phyloP scores from a whole-genome alignment of 139 green algal species.

The Chlorokybus atmophyticus region DNA sequence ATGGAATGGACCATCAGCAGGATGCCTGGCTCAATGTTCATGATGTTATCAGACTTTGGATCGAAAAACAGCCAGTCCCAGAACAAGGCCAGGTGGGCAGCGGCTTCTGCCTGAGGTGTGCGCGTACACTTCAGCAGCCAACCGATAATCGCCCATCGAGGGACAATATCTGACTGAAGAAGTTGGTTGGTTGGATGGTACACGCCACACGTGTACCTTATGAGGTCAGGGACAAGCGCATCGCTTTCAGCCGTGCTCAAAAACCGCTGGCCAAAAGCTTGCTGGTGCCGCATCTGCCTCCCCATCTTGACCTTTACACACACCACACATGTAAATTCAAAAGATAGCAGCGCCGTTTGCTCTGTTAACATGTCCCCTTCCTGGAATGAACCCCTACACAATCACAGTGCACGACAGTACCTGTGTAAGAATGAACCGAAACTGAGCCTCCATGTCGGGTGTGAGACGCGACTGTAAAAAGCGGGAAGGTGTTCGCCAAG shows the following conservation, averaged over 20 bases:
- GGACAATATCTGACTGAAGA: slow-evolving; percentile 22
- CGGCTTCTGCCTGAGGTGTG: slow-evolving; percentile 6
- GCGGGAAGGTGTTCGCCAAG: slow-evolving; percentile 7
- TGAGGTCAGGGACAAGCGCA: slow-evolving; percentile 18
- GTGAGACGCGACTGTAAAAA: slow-evolving; percentile 20
- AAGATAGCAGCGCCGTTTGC: too few species aligned
- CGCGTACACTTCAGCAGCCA: slow-evolving; percentile 34
- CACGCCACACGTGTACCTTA: slow-evolving; percentile 25
- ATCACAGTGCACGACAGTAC: too few species aligned
- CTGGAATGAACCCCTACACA: too few species aligned
- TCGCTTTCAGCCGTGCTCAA: slow-evolving; percentile 22
- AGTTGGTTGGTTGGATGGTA: slow-evolving; percentile 27
- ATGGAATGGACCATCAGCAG: slow-evolving; percentile 33
- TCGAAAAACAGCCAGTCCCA: slow-evolving; percentile 32
- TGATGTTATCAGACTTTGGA: slow-evolving; percentile 23
- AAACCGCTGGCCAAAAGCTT: slow-evolving; percentile 17
- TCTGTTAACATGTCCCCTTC: too few species aligned
- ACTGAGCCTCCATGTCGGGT: slow-evolving; percentile 24
- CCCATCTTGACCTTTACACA: slow-evolving; percentile 17
- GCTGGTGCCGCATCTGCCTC: slow-evolving; percentile 28
- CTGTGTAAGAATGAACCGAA: slow-evolving; percentile 22
- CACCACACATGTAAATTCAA: too few species aligned
- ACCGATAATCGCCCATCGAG: slow-evolving; percentile 22
- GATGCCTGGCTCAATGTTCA: slow-evolving; percentile 34
- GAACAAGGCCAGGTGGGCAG: slow-evolving; percentile 29